These are phyloP conservation scores for Xylaria longipes DNA, from an alignment of 495 filamentous ascomycete species.

Conservation along the genomic window DNA sequence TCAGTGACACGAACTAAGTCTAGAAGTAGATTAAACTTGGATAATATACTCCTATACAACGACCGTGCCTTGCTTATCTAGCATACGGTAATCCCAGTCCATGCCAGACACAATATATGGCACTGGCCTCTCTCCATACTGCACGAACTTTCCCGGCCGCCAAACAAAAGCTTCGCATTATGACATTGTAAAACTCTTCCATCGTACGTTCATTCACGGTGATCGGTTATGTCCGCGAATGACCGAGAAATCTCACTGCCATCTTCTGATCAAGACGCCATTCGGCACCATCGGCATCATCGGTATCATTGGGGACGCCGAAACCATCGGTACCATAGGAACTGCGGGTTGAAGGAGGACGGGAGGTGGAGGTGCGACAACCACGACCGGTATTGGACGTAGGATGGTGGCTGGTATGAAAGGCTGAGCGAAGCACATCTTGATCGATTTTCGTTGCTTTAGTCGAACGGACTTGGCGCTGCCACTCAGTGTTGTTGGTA, in stretches of 20 bases:
- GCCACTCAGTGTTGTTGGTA: neutral
- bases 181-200: neutral
- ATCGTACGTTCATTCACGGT: neutral
- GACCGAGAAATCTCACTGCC: neutral
- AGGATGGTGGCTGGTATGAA: neutral
- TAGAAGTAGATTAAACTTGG: neutral
- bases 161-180: neutral
- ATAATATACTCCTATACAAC: neutral
- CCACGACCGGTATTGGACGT: neutral
- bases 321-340: constrained; percentile 8
- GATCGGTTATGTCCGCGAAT: neutral
- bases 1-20: neutral
- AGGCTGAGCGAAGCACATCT: constrained; percentile 9
- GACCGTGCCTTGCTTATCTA: neutral
- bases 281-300: constrained; percentile 7
- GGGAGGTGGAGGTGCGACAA: constrained; percentile 10
- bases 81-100: neutral
- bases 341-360: neutral
- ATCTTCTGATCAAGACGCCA: neutral
- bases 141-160: neutral
- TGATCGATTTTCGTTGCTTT: neutral
- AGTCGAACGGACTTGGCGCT: neutral
- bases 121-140: neutral
- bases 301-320: neutral
- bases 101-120: too few relatives aligned